phyloP scores from a whole-genome alignment of 176 grass and related monocot species.

The Poa annua region DNA sequence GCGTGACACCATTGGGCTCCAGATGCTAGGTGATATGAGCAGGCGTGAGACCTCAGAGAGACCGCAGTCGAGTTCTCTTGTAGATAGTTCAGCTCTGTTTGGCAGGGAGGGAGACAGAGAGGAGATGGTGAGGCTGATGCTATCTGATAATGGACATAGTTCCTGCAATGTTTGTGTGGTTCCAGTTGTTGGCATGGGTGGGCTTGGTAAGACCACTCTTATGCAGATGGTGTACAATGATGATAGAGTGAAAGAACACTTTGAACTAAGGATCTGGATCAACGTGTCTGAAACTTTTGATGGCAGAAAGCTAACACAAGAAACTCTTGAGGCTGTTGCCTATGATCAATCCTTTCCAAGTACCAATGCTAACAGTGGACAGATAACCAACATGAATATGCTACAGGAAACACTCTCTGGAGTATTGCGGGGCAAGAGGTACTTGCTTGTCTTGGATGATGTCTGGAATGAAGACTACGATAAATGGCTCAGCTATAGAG shows the following conservation, averaged over 20 bases:
- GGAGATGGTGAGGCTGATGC: constrained; percentile 56
- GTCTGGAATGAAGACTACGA: constrained; percentile 74
- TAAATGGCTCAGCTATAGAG: constrained; percentile 67
- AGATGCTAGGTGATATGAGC: constrained; percentile 53
- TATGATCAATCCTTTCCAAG: constrained; percentile 56
- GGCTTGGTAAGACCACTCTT: constrained; percentile 75
- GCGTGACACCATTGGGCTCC: constrained; percentile 57
- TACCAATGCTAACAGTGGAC: background rate
- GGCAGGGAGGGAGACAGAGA: constrained; percentile 67
- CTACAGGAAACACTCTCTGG: constrained; percentile 61
- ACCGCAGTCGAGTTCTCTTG: constrained; percentile 62
- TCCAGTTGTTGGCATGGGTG: constrained; percentile 70
- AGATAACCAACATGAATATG: constrained; percentile 62
- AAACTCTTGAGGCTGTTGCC: constrained; percentile 61
- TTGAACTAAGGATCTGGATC: constrained; percentile 65
- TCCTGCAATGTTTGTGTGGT: constrained; percentile 56
- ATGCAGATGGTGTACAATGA: constrained; percentile 67
- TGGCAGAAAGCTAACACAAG: constrained; percentile 61
- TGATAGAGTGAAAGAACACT: constrained; percentile 59
- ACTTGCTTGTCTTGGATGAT: constrained; percentile 80
- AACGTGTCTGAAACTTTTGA: constrained; percentile 70
- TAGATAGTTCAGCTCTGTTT: constrained; percentile 64
- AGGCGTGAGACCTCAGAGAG: constrained; percentile 44
- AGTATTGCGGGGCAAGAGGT: constrained; percentile 59
- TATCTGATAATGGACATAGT: constrained; percentile 52